Evolutionary conservation across 345 rosid species (phyloP), one percentile per base, ranked within the genome.

Genomic region (Salix exigua): DNA sequence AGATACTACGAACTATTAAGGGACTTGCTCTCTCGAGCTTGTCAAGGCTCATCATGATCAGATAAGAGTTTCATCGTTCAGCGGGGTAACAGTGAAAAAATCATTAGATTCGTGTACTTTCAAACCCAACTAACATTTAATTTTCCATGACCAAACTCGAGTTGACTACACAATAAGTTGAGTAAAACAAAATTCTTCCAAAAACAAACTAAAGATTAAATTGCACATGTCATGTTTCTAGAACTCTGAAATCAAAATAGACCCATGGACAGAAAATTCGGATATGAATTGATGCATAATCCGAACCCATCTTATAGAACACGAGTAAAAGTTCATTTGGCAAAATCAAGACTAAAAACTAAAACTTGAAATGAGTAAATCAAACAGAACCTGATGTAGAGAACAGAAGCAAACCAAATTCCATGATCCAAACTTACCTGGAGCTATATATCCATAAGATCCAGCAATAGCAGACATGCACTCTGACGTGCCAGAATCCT

Each of bases 401-500:
- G n/a, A 28, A 40, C 46, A 13, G 50, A 80, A 33, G 17, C 38
- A 62, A 25, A 40, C 13, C 30, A 46, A 35, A 48, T 74, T 42
- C 50, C 5, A 73, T 38, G 72, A 40, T 18, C 28, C 38, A 7
- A 68, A 63, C 42, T 58, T 87, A 94, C 98, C 97, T 73, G 98
- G 98, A 70, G 97, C 98, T 1, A 94, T 94, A 79, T 94, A 94
- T 67, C 98, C 98, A 65, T 94, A 94, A 71, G 98, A 94, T 30
- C 98, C 98, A 71, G 98, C 97, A 60, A 94, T 94, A 26, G 97
- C 98, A 71, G 98, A 94, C 98, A 94, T 94, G 80, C 97, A 94
- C 72, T 94, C 97, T 25, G 98, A 94, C 77, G 97, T 88, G 81
- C 98, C 98, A 0, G 97, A 92, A 55, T 94, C 96, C 87, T 92